Percentiles rank a stretch among this genome's conserved stretches.
These are phyloP conservation scores for Ambrosiella cleistominuta DNA, from an alignment of 2,329 filamentous ascomycete species.

Conservation along the genomic window DNA sequence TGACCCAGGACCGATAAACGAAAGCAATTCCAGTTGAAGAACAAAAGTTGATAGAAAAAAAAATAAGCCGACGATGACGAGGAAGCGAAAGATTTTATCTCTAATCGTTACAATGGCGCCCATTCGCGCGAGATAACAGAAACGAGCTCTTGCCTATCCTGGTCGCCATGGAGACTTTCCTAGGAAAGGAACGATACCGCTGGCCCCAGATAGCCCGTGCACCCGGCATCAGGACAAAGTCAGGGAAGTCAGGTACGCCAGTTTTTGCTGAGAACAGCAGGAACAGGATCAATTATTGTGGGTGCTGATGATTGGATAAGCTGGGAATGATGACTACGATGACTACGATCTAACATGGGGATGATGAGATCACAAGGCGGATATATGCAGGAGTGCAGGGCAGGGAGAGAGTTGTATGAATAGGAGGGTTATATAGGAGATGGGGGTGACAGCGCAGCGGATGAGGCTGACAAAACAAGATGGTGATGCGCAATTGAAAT, in stretches of 20 bases:
- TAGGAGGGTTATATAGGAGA: neutral
- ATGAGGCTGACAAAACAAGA: neutral
- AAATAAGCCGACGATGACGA: neutral
- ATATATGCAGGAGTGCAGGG: constrained; percentile 6
- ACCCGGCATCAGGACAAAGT: neutral
- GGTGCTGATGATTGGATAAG: neutral
- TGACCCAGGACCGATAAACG: no score
- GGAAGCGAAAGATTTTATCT: neutral
- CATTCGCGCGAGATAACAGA: neutral
- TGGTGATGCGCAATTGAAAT: neutral
- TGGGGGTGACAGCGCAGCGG: neutral
- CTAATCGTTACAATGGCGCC: neutral
- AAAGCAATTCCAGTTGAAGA: neutral
- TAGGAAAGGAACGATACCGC: constrained; percentile 7
- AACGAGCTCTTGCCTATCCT: constrained; percentile 3
- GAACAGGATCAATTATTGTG: neutral
- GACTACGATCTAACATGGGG: neutral
- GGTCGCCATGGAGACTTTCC: neutral
- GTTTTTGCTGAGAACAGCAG: neutral
- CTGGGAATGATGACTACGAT: neutral
- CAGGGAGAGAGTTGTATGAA: neutral
- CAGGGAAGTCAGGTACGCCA: neutral
- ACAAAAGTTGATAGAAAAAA: neutral
- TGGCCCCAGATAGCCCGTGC: constrained; percentile 1
- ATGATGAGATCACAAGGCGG: neutral